These are phyloP conservation scores for Linaria vulgaris DNA, from an alignment of 257 asterid genomes.

Conservation along the genomic window DNA sequence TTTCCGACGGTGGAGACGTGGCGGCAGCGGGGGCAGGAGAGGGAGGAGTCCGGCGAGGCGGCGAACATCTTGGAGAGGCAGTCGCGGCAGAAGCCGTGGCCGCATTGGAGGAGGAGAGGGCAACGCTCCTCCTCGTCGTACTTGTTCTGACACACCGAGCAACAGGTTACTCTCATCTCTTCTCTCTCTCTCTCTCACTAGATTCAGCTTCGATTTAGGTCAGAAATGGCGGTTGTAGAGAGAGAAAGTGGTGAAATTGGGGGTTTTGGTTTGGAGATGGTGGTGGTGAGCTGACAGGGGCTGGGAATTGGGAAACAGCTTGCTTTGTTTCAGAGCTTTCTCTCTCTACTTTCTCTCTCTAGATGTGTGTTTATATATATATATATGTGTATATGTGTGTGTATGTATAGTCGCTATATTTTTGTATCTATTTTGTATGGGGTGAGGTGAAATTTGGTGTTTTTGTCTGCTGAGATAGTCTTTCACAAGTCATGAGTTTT, in stretches of 20 bases:
- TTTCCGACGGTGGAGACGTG: conserved; percentile 85
- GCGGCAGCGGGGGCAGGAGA: conserved; percentile 98
- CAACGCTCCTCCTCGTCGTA: conserved; percentile 92
- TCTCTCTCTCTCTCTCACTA: neutral
- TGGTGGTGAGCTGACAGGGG: conserved; percentile 33
- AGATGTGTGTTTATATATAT: neutral
- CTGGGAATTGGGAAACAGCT: conserved; percentile 34
- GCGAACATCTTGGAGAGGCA: conserved; percentile 86
- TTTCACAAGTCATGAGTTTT: no score
- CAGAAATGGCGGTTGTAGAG: conserved; percentile 12
- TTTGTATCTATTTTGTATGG: neutral
- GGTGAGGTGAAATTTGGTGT: neutral
- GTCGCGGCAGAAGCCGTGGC: conserved; percentile 94
- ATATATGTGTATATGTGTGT: neutral
- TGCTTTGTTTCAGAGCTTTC: conserved; percentile 29
- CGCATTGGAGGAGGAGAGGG: conserved; percentile 96
- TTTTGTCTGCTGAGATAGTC: neutral
- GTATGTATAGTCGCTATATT: neutral
- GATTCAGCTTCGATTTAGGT: neutral
- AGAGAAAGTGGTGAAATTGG: conserved; percentile 22
- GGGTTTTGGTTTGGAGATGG: conserved; percentile 14
- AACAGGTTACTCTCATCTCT: conserved; percentile 73
- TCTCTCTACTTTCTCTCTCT: neutral
- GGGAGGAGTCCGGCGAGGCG: conserved; percentile 64
- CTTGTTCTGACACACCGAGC: conserved; percentile 89